These are phyloP conservation scores for Carex parvula DNA, from an alignment of 176 grass and related monocot species.

Conservation along the genomic window DNA sequence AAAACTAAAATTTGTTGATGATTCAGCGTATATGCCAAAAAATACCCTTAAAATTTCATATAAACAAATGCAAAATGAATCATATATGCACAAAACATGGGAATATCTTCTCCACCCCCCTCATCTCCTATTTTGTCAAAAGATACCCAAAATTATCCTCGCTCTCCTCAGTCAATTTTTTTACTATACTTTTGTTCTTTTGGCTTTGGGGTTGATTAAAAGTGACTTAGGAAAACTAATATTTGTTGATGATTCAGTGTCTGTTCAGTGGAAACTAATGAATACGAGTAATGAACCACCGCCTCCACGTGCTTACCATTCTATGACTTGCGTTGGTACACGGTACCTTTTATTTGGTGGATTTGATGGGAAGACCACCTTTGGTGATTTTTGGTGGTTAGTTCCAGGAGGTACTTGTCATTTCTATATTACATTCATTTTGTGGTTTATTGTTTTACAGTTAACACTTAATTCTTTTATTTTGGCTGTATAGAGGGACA, in stretches of 20 bases:
- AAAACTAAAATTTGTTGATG: neutral
- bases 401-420: slow-evolving; percentile 77
- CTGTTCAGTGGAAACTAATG: slow-evolving; percentile 92
- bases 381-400: slow-evolving; percentile 97
- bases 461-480: neutral
- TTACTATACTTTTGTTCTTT: neutral
- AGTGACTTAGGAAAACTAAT: slow-evolving; percentile 8
- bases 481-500: neutral
- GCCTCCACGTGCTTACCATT: slow-evolving; percentile 82
- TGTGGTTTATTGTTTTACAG: neutral
- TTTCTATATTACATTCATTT: slow-evolving; percentile 12
- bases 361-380: slow-evolving; percentile 95
- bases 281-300: slow-evolving; percentile 67
- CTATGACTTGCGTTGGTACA: slow-evolving; percentile 72
- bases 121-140: neutral
- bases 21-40: neutral
- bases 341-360: slow-evolving; percentile 95
- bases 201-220: neutral
- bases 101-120: neutral
- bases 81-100: neutral
- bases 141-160: neutral
- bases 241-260: slow-evolving; percentile 51
- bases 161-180: neutral
- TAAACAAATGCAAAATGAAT: neutral
- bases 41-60: neutral